A percentile compares a stretch with the other conserved stretches of the same genome.
Evolutionary conservation across 208 protist species (phyloP).

Genomic region (Trichomonas vaginalis): DNA sequence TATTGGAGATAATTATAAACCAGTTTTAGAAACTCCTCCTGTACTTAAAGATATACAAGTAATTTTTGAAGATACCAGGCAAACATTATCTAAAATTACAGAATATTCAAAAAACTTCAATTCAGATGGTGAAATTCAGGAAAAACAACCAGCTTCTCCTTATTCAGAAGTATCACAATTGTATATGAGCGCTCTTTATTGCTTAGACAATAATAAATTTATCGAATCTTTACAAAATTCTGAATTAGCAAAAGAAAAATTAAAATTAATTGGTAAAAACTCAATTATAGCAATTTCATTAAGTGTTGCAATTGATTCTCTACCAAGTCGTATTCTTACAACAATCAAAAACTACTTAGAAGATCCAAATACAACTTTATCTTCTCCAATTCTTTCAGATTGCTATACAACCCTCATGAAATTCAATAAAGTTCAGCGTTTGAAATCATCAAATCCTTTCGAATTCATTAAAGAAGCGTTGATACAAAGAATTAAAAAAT

Average conservation of each 20-base stretch:
- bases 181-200: neutral
- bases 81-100: neutral
- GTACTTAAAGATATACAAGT: neutral
- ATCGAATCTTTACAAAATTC: neutral
- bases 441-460: neutral
- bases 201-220: neutral
- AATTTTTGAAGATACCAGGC: neutral
- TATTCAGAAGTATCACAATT: neutral
- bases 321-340: neutral
- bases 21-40: neutral
- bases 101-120: neutral
- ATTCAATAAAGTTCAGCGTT: neutral
- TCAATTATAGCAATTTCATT: neutral
- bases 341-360: neutral
- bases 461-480: neutral
- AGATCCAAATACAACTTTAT: neutral
- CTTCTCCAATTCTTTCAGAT: neutral
- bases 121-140: neutral
- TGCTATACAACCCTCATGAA: neutral
- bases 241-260: neutral
- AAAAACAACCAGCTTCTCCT: neutral
- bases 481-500: neutral
- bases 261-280: too few relatives aligned
- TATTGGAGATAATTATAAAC: constrained; percentile 11
- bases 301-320: neutral